Evolutionary conservation across 139 green algal genomes (phyloP).

Genomic region (Chlorella sp.): DNA sequence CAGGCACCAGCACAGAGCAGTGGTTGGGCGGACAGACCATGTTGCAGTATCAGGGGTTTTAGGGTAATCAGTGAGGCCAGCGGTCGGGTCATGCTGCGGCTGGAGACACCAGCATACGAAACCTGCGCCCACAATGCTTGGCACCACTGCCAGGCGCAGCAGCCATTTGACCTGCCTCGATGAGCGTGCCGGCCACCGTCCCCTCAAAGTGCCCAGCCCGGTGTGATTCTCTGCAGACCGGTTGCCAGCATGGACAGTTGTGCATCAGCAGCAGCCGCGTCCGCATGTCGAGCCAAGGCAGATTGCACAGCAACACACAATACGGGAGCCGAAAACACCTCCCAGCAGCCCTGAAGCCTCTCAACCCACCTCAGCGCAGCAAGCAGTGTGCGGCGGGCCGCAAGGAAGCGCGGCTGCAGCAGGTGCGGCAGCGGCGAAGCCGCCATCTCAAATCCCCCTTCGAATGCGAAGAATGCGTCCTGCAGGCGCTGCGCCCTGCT

Average conservation of each 20-base stretch:
- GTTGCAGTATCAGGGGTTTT: too few species aligned
- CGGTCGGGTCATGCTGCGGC: too few species aligned
- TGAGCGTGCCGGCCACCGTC: constrained; percentile 55
- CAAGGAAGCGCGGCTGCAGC: constrained; percentile 68
- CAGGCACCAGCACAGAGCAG: too few species aligned
- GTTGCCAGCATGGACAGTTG: neutral
- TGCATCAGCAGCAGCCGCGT: neutral
- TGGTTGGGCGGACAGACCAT: neutral
- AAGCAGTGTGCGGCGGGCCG: constrained; percentile 35
- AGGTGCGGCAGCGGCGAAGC: constrained; percentile 77
- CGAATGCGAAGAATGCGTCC: constrained; percentile 63
- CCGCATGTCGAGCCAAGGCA: neutral
- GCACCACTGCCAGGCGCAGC: too few species aligned
- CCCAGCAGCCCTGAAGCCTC: too few species aligned
- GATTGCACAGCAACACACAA: too few species aligned
- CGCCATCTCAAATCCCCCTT: constrained; percentile 77
- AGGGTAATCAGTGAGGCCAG: too few species aligned
- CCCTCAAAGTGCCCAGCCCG: constrained; percentile 52
- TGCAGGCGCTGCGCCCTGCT: constrained; percentile 9
- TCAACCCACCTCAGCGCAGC: constrained; percentile 53
- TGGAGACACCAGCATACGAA: too few species aligned
- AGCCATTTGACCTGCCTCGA: constrained; percentile 33
- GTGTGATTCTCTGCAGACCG: constrained; percentile 44
- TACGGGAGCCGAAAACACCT: too few species aligned
- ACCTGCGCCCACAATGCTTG: too few species aligned